Evolutionary conservation across 805 yeast species (phyloP), one percentile per base, ranked within the genome.

Genomic region (Allodekkera sacchari): DNA sequence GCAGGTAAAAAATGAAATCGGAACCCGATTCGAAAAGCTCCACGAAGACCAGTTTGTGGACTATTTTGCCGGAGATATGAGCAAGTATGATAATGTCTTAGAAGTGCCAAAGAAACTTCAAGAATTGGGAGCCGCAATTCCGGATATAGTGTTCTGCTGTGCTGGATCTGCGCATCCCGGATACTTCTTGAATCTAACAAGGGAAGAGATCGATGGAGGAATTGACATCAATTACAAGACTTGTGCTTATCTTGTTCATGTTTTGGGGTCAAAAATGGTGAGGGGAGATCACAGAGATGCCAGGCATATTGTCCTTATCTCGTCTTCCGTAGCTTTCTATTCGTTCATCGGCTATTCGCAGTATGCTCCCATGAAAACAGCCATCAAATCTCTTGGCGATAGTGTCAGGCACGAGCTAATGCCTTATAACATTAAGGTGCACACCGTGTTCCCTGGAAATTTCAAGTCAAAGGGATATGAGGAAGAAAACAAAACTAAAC

Each of bases 261-360:
- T 73, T 0, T 66, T 74, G 2, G 55, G 70, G 48, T 66, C 44
- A 27, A 33, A 28, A 16, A 42, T 32, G 30, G 25, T 28, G n/a
- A 28, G n/a, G 6, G 35, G 23, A 13, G 23, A 11, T 11, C 34
- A 8, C n/a, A 21, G 5, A 17, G 32, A 25, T 33, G 39, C 50
- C 40, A 71, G 77, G 35, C 79, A 67, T 47, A 67, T 75, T 43
- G 73, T 75, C 16, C 70, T 65, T 38, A 78, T 69, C 45, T 82
- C 95, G 0, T 83, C 95, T 3, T 82, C 77, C 4, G 74, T 80
- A 7, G 87, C 94, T 3, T 74, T 80, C 42, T 89, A 74, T 61
- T 85, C 96, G 5, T 80, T 89, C 48, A 82, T 85, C 27, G 99
- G 99, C 0, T 92, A 92, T 52, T 69, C 77, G 1, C 89, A 84